phyloP scores from a whole-genome alignment of 1,139 yeast species.

The Saccharomyces hybrid region DNA sequence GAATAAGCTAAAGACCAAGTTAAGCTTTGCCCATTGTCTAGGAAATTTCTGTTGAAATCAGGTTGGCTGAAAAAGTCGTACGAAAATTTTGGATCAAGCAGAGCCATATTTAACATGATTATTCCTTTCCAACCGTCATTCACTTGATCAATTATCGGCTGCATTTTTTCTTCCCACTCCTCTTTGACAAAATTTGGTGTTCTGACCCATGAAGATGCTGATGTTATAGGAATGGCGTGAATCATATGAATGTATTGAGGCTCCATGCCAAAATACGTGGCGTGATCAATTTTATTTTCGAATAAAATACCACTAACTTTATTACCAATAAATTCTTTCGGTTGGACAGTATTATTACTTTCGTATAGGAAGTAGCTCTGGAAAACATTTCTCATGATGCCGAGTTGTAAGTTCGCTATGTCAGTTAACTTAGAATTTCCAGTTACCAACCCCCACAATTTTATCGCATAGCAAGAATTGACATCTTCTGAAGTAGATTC shows the following conservation, averaged over 20 bases:
- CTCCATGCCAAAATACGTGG: constrained; percentile 78
- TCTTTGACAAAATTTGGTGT: constrained; percentile 59
- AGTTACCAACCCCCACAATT: constrained; percentile 58
- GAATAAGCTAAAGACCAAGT: constrained; percentile 85
- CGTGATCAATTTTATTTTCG: constrained; percentile 87
- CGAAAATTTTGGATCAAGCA: constrained; percentile 59
- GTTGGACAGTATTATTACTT: constrained; percentile 44
- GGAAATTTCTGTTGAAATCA: constrained; percentile 43
- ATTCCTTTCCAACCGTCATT: constrained; percentile 87
- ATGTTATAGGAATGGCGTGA: constrained; percentile 88
- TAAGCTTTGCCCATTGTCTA: constrained; percentile 84
- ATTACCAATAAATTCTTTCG: constrained; percentile 48
- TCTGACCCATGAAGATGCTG: constrained; percentile 73
- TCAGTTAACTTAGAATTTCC: constrained; percentile 46
- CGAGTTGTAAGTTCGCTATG: constrained; percentile 56
- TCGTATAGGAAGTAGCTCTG: constrained; percentile 54
- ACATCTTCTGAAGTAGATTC: constrained; percentile 75
- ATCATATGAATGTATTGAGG: constrained; percentile 88
- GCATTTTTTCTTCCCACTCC: constrained; percentile 64
- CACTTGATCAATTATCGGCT: constrained; percentile 44
- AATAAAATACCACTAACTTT: constrained; percentile 71
- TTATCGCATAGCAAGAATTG: constrained; percentile 64
- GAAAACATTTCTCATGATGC: constrained; percentile 51
- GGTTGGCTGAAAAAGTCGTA: constrained; percentile 59
- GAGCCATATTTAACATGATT: constrained; percentile 68